These are phyloP conservation scores for Sarocladium strictum DNA, from an alignment of 2,329 filamentous ascomycete genomes.

Conservation along the genomic window DNA sequence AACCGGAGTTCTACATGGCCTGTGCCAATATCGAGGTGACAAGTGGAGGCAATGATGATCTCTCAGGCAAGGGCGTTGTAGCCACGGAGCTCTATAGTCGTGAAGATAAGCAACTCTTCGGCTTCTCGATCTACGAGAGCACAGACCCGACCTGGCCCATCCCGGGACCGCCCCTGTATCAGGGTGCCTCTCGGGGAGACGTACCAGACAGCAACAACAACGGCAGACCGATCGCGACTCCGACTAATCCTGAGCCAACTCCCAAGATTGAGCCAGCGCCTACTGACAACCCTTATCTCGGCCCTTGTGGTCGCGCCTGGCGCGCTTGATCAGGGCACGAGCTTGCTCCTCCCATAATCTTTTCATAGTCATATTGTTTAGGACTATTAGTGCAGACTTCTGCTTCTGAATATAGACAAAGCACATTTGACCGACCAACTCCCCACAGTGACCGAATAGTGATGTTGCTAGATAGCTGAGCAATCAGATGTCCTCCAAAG, in stretches of 20 bases:
- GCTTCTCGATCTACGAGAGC: conserved; percentile 24
- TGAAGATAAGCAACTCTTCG: conserved; percentile 21
- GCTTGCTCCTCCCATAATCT: background rate
- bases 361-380: too few relatives aligned
- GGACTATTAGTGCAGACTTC: too few relatives aligned
- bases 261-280: background rate
- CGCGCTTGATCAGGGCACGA: background rate
- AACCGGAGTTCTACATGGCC: conserved; percentile 47
- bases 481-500: too few relatives aligned
- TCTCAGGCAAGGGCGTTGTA: conserved; percentile 22
- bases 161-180: conserved; percentile 22
- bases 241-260: background rate
- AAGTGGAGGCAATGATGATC: conserved; percentile 40
- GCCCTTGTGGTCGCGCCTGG: background rate
- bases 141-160: conserved; percentile 18
- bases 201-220: background rate
- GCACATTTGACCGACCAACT: too few relatives aligned
- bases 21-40: conserved; percentile 54
- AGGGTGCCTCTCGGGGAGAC: background rate
- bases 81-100: conserved; percentile 23
- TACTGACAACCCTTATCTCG: background rate
- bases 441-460: too few relatives aligned
- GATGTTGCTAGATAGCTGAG: too few relatives aligned
- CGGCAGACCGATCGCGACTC: background rate
- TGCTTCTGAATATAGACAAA: too few relatives aligned